Conservation (phyloP, 2,329 filamentous ascomycete species). For the Colletotrichum sp. region DNA sequence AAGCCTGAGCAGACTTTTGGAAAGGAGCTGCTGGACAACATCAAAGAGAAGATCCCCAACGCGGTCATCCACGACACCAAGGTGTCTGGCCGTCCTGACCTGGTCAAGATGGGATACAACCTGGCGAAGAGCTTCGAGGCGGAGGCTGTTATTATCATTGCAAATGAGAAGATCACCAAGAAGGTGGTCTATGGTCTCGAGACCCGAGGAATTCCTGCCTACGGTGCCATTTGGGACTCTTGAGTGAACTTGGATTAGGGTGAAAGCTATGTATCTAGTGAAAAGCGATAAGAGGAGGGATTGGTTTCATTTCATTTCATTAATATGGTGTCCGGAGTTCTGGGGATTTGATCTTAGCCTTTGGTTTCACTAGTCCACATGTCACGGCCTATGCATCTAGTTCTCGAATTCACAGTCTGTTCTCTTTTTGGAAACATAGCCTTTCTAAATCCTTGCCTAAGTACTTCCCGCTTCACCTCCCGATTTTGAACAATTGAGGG, state of each 20-base stretch:
- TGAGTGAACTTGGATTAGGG: background rate
- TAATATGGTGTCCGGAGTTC: background rate
- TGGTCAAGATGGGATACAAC: slow-evolving; percentile 55
- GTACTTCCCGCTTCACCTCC: background rate
- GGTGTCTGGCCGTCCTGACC: slow-evolving; percentile 61
- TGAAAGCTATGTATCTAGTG: background rate
- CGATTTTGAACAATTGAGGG: background rate
- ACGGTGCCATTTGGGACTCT: slow-evolving; percentile 76
- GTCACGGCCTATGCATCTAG: background rate
- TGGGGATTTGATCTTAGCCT: background rate
- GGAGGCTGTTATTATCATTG: slow-evolving; percentile 77
- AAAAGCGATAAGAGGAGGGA: background rate
- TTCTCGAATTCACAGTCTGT: background rate
- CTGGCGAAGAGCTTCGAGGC: slow-evolving; percentile 59
- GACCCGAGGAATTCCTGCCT: slow-evolving; percentile 68
- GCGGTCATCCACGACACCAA: slow-evolving; percentile 75
- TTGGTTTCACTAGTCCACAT: background rate
- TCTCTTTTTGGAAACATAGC: background rate
- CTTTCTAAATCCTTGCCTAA: background rate
- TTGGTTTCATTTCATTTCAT: background rate
- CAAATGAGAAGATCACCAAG: slow-evolving; percentile 70
- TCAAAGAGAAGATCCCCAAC: slow-evolving; percentile 63
- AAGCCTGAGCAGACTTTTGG: slow-evolving; percentile 69
- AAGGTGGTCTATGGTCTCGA: slow-evolving; percentile 74
- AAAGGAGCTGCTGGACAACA: slow-evolving; percentile 55